Conservation (phyloP, 2,329 filamentous ascomycete species). For the Helotiales sp. region DNA sequence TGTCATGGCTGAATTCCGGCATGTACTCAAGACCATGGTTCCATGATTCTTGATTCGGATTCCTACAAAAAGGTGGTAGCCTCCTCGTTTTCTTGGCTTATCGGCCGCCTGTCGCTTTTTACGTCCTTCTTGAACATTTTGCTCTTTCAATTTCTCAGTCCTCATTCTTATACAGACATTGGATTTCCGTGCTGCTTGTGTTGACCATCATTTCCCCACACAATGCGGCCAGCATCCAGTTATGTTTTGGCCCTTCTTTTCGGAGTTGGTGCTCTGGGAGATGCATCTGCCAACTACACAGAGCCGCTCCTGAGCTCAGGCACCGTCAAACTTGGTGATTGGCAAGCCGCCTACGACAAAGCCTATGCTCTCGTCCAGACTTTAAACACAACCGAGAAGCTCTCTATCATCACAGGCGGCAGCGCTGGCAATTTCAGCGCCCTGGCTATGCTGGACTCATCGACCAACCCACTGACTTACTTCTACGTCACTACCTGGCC, state of each 20-base stretch:
- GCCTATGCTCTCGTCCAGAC: constrained; percentile 35
- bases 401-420: constrained; percentile 42
- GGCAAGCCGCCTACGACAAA: constrained; percentile 30
- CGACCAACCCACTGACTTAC: constrained; percentile 25
- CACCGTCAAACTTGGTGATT: constrained; percentile 28
- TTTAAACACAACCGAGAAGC: constrained; percentile 36
- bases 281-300: not conserved
- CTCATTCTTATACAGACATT: not conserved
- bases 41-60: not conserved
- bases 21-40: not conserved
- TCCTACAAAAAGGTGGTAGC: not conserved
- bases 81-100: not conserved
- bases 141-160: not conserved
- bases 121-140: not conserved
- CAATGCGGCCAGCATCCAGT: not conserved
- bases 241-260: not conserved
- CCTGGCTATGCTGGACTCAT: constrained; percentile 20
- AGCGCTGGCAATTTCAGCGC: constrained; percentile 30
- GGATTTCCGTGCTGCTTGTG: no score
- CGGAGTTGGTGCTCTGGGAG: not conserved
- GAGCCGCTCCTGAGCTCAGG: constrained; percentile 2
- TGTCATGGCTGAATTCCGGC: not conserved
- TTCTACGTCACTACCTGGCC: constrained; percentile 34
- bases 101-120: not conserved
- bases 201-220: no score